Percentiles rank a stretch among this genome's conserved stretches.
Conservation (phyloP, 257 asterid genomes). For the Forsythia suspensa region DNA sequence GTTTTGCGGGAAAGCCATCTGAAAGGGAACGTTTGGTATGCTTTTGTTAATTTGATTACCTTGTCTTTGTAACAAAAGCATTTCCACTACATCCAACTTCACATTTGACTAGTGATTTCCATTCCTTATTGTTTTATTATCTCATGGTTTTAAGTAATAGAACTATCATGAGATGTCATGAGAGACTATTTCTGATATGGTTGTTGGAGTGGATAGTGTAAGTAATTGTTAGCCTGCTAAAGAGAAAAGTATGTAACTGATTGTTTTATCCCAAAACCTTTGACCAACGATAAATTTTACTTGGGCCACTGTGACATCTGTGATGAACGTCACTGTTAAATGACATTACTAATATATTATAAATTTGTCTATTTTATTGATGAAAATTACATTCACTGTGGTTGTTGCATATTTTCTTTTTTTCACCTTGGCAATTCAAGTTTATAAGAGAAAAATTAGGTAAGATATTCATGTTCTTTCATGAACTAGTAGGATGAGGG, state of each 20-base stretch:
- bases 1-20: constrained; percentile 96
- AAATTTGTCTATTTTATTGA: background rate
- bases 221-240: constrained; percentile 1
- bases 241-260: background rate
- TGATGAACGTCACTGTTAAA: background rate
- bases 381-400: background rate
- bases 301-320: background rate
- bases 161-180: background rate
- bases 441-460: constrained; percentile 4
- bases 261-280: background rate
- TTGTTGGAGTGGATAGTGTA: background rate
- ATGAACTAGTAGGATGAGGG: background rate
- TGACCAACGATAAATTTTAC: background rate
- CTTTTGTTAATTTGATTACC: background rate
- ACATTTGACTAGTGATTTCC: background rate
- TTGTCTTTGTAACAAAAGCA: background rate
- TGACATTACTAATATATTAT: background rate
- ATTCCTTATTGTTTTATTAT: background rate
- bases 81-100: background rate
- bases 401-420: too few species aligned
- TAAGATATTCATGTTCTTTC: background rate
- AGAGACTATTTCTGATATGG: background rate
- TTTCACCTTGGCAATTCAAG: constrained; percentile 3
- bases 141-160: background rate
- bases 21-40: constrained; percentile 97